Conservation (phyloP, 2,329 filamentous ascomycete genomes). For the Cytospora schulzeri region DNA sequence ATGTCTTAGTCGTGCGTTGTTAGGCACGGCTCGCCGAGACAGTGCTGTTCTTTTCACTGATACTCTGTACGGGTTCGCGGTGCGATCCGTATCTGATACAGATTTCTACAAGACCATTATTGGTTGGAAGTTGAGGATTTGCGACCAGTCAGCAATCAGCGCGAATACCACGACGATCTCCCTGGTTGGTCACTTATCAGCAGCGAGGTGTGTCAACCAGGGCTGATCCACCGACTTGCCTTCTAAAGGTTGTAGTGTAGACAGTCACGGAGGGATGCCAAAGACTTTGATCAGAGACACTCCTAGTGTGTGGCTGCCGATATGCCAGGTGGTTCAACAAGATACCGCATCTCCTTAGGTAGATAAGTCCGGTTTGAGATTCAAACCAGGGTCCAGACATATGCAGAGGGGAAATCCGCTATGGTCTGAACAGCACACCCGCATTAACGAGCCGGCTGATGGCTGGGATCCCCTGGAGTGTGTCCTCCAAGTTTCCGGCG, state of each 20-base stretch:
- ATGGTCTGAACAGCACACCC: too few relatives aligned
- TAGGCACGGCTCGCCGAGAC: neutral
- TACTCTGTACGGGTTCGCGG: neutral
- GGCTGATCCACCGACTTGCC: neutral
- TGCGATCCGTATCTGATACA: neutral
- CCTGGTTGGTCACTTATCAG: neutral
- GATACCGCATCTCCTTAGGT: too few relatives aligned
- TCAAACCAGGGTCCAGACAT: too few relatives aligned
- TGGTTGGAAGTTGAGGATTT: neutral
- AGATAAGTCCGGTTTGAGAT: too few relatives aligned
- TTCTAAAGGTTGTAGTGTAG: neutral
- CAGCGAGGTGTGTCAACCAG: neutral
- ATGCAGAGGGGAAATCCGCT: too few relatives aligned
- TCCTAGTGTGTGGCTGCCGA: neutral
- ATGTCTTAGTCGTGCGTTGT: neutral
- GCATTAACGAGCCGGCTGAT: neutral
- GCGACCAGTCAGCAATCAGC: neutral
- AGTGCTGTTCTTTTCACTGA: neutral
- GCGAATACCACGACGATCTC: neutral
- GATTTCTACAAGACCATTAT: neutral
- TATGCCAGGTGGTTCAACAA: too few relatives aligned
- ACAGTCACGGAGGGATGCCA: neutral
- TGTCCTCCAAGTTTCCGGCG: conserved; percentile 10
- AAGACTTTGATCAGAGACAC: neutral
- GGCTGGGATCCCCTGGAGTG: conserved; percentile 3